A percentile compares a stretch with the other conserved stretches of the same genome.
These are phyloP conservation scores for Gaertneriomyces sp. DNA, from an alignment of 192 early-diverging fungal genomes.

Conservation along the genomic window DNA sequence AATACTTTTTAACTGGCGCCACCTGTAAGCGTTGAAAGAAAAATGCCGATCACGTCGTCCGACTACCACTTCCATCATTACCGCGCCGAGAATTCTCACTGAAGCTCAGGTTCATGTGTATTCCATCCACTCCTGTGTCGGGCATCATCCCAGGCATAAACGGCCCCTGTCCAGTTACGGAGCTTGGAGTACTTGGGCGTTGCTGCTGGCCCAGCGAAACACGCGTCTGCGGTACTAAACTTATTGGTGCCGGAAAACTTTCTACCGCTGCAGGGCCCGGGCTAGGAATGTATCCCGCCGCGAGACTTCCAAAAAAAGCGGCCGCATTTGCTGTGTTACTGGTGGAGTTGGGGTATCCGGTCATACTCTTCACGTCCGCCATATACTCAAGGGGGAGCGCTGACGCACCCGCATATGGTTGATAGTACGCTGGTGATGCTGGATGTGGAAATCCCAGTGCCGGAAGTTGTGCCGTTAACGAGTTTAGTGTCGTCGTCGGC, in stretches of 20 bases:
- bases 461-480: not conserved
- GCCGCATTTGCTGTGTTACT: constrained; percentile 9
- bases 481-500: not conserved
- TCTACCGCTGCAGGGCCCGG: constrained; percentile 8
- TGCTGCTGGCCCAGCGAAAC: not conserved
- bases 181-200: not conserved
- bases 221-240: not conserved
- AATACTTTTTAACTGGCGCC: not conserved
- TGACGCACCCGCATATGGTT: constrained; percentile 7
- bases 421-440: constrained; percentile 23
- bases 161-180: not conserved
- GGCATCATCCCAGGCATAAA: constrained; percentile 1
- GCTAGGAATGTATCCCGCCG: not conserved
- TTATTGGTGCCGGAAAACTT: constrained; percentile 16
- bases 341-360: not conserved
- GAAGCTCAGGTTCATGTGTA: not conserved
- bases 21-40: not conserved
- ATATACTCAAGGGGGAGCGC: not conserved
- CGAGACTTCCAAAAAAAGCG: constrained; percentile 10
- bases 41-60: too few relatives aligned
- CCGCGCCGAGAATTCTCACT: not conserved
- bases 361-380: not conserved
- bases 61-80: not conserved
- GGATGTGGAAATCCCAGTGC: constrained; percentile 19
- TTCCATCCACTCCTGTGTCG: too few relatives aligned